A percentile compares a stretch with the other conserved stretches of the same genome.
phyloP scores from a whole-genome alignment of 1,139 yeast genomes.

The Martiniozyma asiatica region DNA sequence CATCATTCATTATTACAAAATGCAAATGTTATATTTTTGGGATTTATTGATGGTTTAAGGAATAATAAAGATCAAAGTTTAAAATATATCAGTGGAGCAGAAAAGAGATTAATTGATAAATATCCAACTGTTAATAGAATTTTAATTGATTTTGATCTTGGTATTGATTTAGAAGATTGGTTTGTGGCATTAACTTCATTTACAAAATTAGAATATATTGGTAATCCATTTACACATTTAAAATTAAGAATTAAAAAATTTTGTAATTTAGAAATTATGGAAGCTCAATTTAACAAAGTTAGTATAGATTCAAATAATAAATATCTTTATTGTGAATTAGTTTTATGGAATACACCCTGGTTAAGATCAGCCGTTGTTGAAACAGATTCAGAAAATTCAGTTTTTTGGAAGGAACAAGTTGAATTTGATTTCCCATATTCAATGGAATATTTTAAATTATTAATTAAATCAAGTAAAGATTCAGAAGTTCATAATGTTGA shows the following conservation, averaged over 20 bases:
- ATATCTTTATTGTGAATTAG: constrained; percentile 44
- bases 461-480: constrained; percentile 30
- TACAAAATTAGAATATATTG: constrained; percentile 46
- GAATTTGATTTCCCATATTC: constrained; percentile 43
- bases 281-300: constrained; percentile 48
- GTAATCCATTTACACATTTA: constrained; percentile 25
- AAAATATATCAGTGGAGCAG: too few species aligned
- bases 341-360: constrained; percentile 61
- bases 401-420: constrained; percentile 62
- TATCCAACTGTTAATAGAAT: constrained; percentile 24
- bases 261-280: constrained; percentile 50
- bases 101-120: too few species aligned
- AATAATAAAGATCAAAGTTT: constrained; percentile 23
- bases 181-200: constrained; percentile 59
- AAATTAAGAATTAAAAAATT: constrained; percentile 43
- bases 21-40: constrained; percentile 45
- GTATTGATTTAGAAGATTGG: constrained; percentile 78
- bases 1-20: constrained; percentile 59
- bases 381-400: constrained; percentile 32
- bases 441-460: constrained; percentile 40
- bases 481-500: constrained; percentile 9
- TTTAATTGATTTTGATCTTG: constrained; percentile 52
- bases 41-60: constrained; percentile 43
- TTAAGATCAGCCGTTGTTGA: constrained; percentile 53
- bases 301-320: constrained; percentile 3